Base-by-base conservation (phyloP, 495 filamentous ascomycete species). In the Apiosordaria backusii region DNA sequence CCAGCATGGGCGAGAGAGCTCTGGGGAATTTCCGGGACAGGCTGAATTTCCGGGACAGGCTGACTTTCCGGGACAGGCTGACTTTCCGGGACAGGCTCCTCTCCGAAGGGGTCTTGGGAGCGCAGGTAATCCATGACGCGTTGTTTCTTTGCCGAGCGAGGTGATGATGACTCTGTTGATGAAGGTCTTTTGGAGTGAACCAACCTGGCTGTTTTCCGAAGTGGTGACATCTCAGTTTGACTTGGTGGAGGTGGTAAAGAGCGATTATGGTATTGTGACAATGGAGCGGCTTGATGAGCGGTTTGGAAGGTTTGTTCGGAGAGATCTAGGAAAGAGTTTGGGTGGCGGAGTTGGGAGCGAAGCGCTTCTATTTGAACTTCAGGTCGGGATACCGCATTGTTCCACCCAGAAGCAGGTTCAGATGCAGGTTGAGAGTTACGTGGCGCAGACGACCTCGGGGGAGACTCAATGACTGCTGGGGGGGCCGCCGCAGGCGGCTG, bases 151-250 rank as follows among this genome's bases (percentile, higher is more conserved):
- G 19, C 6, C 10, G 60, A 40, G 2, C 45, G 21, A 4, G 58
- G 59, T 1, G 16, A 26, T 15, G 21, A 15, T 16, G 50, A 5
- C 9, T 62, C 57, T 18, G n/a, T 19, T 13, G 52, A n/a, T 3
- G 53, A 3, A 23, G 50, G 58, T 29, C 66, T 45, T 22, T 65
- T 45, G 2, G 25, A 50, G 13, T 62, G 60, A 40, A 68, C 64
- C 62, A 68, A 60, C 62, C 66, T 58, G 10, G 66, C 66, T 4
- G 66, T 68, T 54, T 68, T 68, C 16, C 66, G 62, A 29, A 68
- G 22, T 24, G 66, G 66, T 4, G 4, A 9, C 16, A 13, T 13
- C 9, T 15, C 16, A 3, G 35, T 13, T 45, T 45, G 35, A 3
- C 35, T 7, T 15, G 4, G 35, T 45, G 35, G 35, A 45, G 35